A percentile compares a stretch with the other conserved stretches of the same genome.
These are phyloP conservation scores for Ballota nigra DNA, from an alignment of 257 asterid species.

Conservation along the genomic window DNA sequence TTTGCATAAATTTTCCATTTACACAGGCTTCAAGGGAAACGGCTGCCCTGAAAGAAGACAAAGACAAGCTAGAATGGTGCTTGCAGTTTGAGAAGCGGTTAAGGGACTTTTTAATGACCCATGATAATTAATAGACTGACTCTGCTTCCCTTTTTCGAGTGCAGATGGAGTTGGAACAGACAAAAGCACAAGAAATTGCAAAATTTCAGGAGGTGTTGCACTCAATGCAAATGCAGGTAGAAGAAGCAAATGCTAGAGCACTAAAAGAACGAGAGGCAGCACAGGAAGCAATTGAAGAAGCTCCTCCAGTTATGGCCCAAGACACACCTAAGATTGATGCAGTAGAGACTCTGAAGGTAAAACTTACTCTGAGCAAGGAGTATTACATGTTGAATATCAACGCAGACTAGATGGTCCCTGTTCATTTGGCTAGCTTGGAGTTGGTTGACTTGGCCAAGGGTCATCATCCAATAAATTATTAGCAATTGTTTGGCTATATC, in stretches of 20 bases:
- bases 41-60: slow-evolving; percentile 94
- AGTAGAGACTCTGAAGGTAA: slow-evolving; percentile 76
- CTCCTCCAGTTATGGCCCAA: slow-evolving; percentile 91
- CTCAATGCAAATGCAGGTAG: slow-evolving; percentile 74
- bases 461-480: not conserved
- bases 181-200: slow-evolving; percentile 81
- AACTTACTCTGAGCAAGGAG: not conserved
- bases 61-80: slow-evolving; percentile 98
- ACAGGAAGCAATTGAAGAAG: slow-evolving; percentile 86
- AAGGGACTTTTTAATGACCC: slow-evolving; percentile 43
- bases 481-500: slow-evolving; percentile 7
- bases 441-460: slow-evolving; percentile 10
- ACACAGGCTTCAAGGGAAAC: slow-evolving; percentile 94
- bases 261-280: slow-evolving; percentile 89
- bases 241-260: slow-evolving; percentile 85
- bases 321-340: slow-evolving; percentile 85
- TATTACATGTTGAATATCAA: slow-evolving; percentile 17
- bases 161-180: slow-evolving; percentile 90
- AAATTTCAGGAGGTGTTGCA: slow-evolving; percentile 83
- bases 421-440: slow-evolving; percentile 11
- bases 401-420: not conserved
- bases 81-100: slow-evolving; percentile 92
- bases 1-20: slow-evolving; percentile 19
- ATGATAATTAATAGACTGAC: slow-evolving; percentile 1
- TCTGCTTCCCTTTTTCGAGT: slow-evolving; percentile 19